Conservation (phyloP, 805 yeast genomes). For the Komagataella mondaviorum region DNA sequence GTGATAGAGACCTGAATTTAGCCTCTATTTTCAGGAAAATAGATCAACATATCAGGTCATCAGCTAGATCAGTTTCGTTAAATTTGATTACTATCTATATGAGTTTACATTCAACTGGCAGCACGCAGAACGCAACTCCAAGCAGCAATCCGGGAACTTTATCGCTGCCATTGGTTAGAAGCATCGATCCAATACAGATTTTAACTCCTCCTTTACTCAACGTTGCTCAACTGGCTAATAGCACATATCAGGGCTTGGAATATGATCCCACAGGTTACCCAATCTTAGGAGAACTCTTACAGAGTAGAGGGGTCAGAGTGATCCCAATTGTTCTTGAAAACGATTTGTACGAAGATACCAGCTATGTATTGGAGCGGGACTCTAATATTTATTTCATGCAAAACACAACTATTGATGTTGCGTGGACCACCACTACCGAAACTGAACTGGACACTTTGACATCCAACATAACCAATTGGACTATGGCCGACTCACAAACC, state of each 20-base stretch:
- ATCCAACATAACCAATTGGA: not conserved
- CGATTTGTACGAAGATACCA: not conserved
- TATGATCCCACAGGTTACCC: not conserved
- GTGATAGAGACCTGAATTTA: conserved; percentile 13
- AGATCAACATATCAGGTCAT: not conserved
- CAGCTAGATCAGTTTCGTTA: not conserved
- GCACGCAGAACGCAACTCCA: not conserved
- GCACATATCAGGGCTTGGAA: not conserved
- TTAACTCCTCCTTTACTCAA: not conserved
- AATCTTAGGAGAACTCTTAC: not conserved
- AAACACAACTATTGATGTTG: not conserved
- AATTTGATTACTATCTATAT: not conserved
- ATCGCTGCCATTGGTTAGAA: not conserved
- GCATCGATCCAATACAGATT: not conserved
- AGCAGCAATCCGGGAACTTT: not conserved
- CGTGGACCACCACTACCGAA: not conserved
- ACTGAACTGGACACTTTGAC: not conserved
- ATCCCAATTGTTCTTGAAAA: not conserved
- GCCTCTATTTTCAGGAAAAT: not conserved
- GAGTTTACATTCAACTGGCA: not conserved
- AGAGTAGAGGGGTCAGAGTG: not conserved
- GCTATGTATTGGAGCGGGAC: not conserved
- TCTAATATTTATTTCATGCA: not conserved
- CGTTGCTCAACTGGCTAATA: not conserved
- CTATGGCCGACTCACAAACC: not conserved